Conservation (phyloP, 192 early-diverging fungal species). For the Phycomyces blakesleeanus region DNA sequence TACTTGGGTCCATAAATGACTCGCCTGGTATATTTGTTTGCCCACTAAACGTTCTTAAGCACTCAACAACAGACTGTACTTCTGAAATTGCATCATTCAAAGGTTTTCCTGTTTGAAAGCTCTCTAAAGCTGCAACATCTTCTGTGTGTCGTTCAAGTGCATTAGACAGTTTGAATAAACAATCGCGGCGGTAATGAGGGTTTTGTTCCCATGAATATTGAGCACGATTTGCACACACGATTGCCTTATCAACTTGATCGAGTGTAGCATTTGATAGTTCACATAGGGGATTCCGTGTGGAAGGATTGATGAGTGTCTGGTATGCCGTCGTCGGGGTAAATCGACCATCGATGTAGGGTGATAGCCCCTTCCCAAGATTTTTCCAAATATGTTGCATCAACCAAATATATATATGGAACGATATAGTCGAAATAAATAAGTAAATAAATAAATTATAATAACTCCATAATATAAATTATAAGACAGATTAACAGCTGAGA, state of each 20-base stretch:
- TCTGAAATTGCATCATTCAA: slow-evolving; percentile 44
- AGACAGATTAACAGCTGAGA: no score
- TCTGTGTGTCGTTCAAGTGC: slow-evolving; percentile 36
- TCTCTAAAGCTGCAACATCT: slow-evolving; percentile 44
- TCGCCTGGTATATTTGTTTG: slow-evolving; percentile 52
- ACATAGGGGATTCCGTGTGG: not conserved
- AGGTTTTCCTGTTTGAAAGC: slow-evolving; percentile 51
- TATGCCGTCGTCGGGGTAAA: not conserved
- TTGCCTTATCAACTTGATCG: slow-evolving; percentile 10
- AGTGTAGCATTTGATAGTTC: slow-evolving; percentile 7
- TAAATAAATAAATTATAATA: no score
- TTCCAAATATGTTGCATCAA: no score
- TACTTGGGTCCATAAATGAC: slow-evolving; percentile 29
- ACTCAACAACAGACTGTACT: slow-evolving; percentile 49
- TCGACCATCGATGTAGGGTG: slow-evolving; percentile 9
- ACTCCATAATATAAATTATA: no score
- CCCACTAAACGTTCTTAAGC: slow-evolving; percentile 74
- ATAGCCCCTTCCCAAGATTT: not conserved
- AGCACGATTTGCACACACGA: not conserved
- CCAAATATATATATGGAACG: no score
- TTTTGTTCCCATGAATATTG: not conserved
- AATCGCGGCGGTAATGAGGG: slow-evolving; percentile 37
- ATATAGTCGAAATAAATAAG: no score
- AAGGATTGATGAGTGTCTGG: not conserved
- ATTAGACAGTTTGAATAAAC: slow-evolving; percentile 39